phyloP scores from a whole-genome alignment of 768 basidiomycete species.

The Trametes maxima region DNA sequence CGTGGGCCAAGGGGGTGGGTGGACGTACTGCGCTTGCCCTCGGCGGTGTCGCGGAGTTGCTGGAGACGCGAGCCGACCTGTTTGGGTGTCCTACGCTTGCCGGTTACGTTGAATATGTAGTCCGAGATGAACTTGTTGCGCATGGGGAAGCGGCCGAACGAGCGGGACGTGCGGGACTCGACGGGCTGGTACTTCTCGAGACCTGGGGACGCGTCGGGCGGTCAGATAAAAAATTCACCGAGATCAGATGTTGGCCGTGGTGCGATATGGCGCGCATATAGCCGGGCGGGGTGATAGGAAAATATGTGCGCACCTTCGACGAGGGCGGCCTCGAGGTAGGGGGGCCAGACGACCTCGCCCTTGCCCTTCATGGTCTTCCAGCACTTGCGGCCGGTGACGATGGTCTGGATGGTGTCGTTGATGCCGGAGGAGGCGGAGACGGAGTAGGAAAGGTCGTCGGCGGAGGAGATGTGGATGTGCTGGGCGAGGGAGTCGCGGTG shows the following conservation, averaged over 20 bases:
- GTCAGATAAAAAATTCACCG: background rate
- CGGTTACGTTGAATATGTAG: conserved; percentile 70
- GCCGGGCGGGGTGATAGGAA: background rate
- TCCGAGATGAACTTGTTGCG: conserved; percentile 46
- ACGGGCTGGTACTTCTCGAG: conserved; percentile 35
- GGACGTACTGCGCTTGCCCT: conserved; percentile 69
- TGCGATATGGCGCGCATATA: conserved; percentile 13
- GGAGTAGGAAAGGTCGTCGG: conserved; percentile 33
- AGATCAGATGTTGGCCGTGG: background rate
- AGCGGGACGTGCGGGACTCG: conserved; percentile 32
- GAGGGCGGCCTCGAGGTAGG: conserved; percentile 76
- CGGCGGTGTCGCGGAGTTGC: conserved; percentile 75
- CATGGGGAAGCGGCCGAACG: conserved; percentile 35
- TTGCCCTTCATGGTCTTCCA: conserved; percentile 77
- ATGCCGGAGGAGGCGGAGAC: conserved; percentile 30
- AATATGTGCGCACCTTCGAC: conserved; percentile 56
- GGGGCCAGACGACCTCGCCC: conserved; percentile 83
- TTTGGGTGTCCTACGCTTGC: conserved; percentile 72
- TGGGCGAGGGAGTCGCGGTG: conserved; percentile 26
- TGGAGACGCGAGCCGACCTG: conserved; percentile 83
- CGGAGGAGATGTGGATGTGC: conserved; percentile 35
- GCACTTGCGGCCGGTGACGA: conserved; percentile 38
- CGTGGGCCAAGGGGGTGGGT: conserved; percentile 17
- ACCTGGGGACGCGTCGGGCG: conserved; percentile 20
- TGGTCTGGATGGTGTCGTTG: conserved; percentile 34